These are phyloP conservation scores for Phaeoacremonium minimum DNA, from an alignment of 2,329 filamentous ascomycete genomes.

Conservation along the genomic window DNA sequence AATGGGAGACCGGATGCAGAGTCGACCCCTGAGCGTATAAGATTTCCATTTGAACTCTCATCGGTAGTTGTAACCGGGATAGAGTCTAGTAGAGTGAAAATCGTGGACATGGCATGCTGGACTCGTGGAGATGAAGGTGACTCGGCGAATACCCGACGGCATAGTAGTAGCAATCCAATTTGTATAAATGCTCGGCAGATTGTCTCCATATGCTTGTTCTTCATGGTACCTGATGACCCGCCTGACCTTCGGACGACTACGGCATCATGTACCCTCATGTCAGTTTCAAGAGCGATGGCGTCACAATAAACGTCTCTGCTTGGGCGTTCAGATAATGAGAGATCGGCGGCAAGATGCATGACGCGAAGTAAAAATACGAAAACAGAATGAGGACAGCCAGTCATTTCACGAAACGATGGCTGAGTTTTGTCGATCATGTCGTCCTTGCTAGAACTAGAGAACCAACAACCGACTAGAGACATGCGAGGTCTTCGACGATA, in stretches of 20 bases:
- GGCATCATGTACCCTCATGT: no score
- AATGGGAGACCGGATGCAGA: not conserved
- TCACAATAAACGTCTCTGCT: not conserved
- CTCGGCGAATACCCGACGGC: not conserved
- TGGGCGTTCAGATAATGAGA: not conserved
- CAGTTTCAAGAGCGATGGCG: not conserved
- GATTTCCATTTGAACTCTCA: not conserved
- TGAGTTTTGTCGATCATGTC: not conserved
- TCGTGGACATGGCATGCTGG: not conserved
- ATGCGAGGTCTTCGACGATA: not conserved
- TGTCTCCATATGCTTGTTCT: not conserved
- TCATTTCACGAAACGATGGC: not conserved
- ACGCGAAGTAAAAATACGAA: not conserved
- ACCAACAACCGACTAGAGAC: not conserved
- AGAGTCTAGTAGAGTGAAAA: not conserved
- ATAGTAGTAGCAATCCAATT: not conserved
- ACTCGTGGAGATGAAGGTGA: not conserved
- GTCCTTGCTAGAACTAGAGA: not conserved
- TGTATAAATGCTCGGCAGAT: not conserved
- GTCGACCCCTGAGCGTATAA: not conserved
- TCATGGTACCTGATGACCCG: no score
- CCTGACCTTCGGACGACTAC: no score
- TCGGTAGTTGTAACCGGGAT: not conserved
- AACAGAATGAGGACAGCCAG: not conserved
- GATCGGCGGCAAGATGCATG: not conserved